phyloP scores from a whole-genome alignment of 306 rosid genomes.

The Glycine soja region DNA sequence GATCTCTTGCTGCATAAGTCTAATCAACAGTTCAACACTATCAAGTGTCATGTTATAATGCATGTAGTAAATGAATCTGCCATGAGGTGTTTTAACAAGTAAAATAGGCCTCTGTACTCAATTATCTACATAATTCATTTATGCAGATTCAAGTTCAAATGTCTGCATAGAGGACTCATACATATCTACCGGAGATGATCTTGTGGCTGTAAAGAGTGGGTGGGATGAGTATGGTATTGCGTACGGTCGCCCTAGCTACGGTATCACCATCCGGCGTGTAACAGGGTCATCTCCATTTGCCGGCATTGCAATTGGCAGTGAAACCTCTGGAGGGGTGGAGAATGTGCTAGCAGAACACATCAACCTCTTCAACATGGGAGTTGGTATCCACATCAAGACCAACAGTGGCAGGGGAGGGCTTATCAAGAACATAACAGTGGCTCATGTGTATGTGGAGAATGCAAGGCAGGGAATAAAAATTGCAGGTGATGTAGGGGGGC shows the following conservation, averaged over 20 bases:
- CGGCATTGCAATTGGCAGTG: constrained; percentile 88
- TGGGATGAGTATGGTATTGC: constrained; percentile 94
- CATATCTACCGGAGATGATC: constrained; percentile 91
- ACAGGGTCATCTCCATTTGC: constrained; percentile 83
- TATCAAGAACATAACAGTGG: constrained; percentile 71
- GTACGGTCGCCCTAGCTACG: constrained; percentile 68
- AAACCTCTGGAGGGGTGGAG: constrained; percentile 94
- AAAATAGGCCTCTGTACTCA: neutral
- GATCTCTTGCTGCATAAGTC: too few species aligned
- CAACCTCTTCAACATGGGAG: constrained; percentile 78
- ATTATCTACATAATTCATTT: constrained; percentile 17
- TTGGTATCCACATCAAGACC: constrained; percentile 89
- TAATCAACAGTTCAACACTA: too few species aligned
- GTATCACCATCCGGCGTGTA: constrained; percentile 79
- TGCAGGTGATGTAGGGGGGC: constrained; percentile 86
- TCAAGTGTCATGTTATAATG: too few species aligned
- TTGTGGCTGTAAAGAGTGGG: constrained; percentile 90
- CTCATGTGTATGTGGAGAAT: constrained; percentile 67
- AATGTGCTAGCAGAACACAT: constrained; percentile 83
- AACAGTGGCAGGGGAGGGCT: constrained; percentile 84
- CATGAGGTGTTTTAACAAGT: neutral
- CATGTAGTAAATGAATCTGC: too few species aligned
- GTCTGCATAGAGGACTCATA: constrained; percentile 92
- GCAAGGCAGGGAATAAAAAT: constrained; percentile 79
- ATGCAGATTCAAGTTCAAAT: constrained; percentile 83